These are phyloP conservation scores for Saccharomycopsis babjevae DNA, from an alignment of 805 yeast species.

Conservation along the genomic window DNA sequence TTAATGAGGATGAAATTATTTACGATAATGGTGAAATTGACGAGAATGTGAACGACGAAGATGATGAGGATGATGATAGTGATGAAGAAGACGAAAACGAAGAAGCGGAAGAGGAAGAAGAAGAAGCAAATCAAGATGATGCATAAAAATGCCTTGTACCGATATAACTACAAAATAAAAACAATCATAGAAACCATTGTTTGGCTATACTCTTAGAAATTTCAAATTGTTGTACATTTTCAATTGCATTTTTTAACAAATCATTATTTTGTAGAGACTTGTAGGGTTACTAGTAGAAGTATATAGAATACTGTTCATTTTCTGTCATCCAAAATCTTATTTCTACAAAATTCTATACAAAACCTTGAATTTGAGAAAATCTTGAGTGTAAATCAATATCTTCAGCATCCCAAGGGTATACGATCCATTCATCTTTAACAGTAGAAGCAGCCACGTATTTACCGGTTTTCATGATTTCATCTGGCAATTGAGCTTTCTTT, in stretches of 20 bases:
- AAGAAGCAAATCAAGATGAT: neutral
- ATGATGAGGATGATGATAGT: slow-evolving; percentile 7
- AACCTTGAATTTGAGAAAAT: slow-evolving; percentile 54
- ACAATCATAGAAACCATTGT: neutral
- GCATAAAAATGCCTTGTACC: neutral
- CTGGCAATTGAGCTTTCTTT: slow-evolving; percentile 65
- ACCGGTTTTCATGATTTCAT: slow-evolving; percentile 49
- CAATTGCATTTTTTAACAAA: too few relatives aligned
- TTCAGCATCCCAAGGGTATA: slow-evolving; percentile 83
- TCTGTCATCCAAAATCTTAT: neutral
- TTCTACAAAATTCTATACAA: neutral
- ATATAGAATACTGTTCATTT: too few relatives aligned
- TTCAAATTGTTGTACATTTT: too few relatives aligned
- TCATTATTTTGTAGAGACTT: too few relatives aligned
- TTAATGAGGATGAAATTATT: slow-evolving; percentile 14
- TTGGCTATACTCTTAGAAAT: neutral
- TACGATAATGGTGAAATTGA: slow-evolving; percentile 16
- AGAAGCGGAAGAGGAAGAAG: neutral
- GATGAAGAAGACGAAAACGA: slow-evolving; percentile 4
- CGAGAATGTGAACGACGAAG: slow-evolving; percentile 5
- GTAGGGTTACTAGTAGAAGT: too few relatives aligned
- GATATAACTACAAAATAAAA: neutral
- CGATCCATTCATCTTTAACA: slow-evolving; percentile 73
- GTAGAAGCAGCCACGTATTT: slow-evolving; percentile 66
- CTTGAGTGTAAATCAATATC: slow-evolving; percentile 73